phyloP scores from a whole-genome alignment of 495 filamentous ascomycete species.

The Darksidea phi region DNA sequence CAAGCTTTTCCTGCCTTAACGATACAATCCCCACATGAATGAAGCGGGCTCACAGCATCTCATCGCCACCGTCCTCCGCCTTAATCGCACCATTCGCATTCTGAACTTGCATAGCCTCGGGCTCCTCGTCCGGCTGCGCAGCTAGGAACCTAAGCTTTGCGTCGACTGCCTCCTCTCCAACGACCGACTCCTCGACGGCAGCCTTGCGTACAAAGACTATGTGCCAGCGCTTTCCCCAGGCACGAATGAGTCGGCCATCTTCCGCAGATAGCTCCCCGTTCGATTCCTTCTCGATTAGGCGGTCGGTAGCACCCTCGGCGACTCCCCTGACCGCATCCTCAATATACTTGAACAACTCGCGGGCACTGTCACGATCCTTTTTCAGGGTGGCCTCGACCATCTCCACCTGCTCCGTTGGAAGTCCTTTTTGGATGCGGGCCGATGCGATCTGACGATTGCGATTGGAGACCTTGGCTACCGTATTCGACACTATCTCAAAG shows the following conservation, averaged over 20 bases:
- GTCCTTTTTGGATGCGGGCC: conserved; percentile 53
- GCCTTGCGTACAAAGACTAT: conserved; percentile 77
- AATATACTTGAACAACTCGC: conserved; percentile 73
- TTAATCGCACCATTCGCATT: conserved; percentile 4
- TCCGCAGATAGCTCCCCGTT: conserved; percentile 51
- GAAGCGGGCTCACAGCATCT: conserved; percentile 11
- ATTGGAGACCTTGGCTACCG: conserved; percentile 87
- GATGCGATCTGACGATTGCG: conserved; percentile 80
- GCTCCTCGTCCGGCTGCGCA: conserved; percentile 15
- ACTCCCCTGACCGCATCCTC: conserved; percentile 75
- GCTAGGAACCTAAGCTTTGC: conserved; percentile 31
- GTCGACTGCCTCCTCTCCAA: conserved; percentile 41
- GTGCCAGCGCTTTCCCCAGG: conserved; percentile 84
- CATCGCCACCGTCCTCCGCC: conserved; percentile 5
- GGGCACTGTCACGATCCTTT: conserved; percentile 68
- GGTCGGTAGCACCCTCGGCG: conserved; percentile 70
- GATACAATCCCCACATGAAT: no score
- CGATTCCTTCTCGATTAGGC: conserved; percentile 58
- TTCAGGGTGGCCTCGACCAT: conserved; percentile 64
- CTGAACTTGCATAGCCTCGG: conserved; percentile 4
- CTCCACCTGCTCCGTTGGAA: conserved; percentile 61
- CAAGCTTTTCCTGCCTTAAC: no score
- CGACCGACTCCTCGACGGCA: conserved; percentile 74
- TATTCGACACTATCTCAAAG: conserved; percentile 86
- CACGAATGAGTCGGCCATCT: conserved; percentile 62